Base-by-base conservation (phyloP, 306 rosid genomes). In the Rosa lucieae region DNA sequence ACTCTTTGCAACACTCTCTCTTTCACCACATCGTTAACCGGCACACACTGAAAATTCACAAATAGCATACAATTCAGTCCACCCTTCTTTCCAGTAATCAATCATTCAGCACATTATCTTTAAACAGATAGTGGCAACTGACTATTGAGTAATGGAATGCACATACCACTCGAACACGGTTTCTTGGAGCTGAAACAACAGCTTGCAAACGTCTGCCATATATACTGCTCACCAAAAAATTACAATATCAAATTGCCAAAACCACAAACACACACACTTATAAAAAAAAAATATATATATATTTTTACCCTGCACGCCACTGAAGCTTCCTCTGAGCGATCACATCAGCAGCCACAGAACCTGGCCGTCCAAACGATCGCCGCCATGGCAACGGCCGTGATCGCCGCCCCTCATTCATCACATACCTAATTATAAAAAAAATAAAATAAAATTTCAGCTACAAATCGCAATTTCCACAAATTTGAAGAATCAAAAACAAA, bases 281-380 rank as follows among this genome's bases (percentile, higher is more conserved):
- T 0, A 32, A 32, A 32, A 32, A 1, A 32, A n/a, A n/a, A n/a
- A n/a, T n/a, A n/a, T n/a, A n/a, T n/a, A 32, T 1, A 1, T 1
- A 32, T 0, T 32, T 32, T 32, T 32, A 90, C 92, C 92, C 88
- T 14, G 85, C 77, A 46, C 94, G 88, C 94, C 92, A 90, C 63
- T 85, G 86, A 77, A 87, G 85, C 81, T 84, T 87, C 80, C 92
- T 77, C 67, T 74, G 76, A 40, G 82, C 81, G 70, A 88, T 74
- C 63, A 84, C 76, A 58, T 85, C 78, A 12, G 78, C 56, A 49
- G 78, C 77, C 47, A 81, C 87, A 55, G 78, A 26, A 66, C 78
- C 89, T 58, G 83, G 75, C 78, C 78, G 88, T 49, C 92, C 90
- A 77, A 90, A 90, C 67, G 90, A 90, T 51, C 92, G 82, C 78